Evolutionary conservation across 1,139 yeast species (phyloP).

Genomic region (Nadsonia starkeyi-henricii): DNA sequence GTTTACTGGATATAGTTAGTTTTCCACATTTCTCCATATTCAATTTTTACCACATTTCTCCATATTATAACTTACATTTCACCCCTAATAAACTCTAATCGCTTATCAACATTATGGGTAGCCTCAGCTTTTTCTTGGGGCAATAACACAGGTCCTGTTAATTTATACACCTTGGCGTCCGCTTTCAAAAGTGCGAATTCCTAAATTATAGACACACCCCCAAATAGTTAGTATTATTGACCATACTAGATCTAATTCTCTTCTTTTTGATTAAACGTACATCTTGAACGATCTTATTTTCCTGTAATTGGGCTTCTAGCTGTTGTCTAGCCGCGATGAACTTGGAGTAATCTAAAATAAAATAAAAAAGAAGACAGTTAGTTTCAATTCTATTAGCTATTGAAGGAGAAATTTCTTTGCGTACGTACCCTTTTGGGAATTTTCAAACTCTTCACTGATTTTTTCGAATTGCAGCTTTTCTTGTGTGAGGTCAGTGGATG

Average conservation of each 20-base stretch:
- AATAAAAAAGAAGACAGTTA: not conserved
- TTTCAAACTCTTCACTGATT: conserved; percentile 20
- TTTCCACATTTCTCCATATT: too few species aligned
- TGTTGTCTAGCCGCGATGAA: conserved; percentile 36
- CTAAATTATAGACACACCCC: conserved; percentile 8
- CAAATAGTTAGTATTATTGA: too few species aligned
- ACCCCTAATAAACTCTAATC: conserved; percentile 69
- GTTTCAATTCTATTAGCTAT: too few species aligned
- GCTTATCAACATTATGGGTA: conserved; percentile 63
- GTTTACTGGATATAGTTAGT: conserved; percentile 14
- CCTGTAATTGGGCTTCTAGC: conserved; percentile 60
- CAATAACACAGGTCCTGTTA: conserved; percentile 81
- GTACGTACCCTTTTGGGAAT: conserved; percentile 19
- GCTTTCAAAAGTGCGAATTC: conserved; percentile 56
- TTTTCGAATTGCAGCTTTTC: conserved; percentile 12
- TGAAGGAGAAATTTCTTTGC: too few species aligned
- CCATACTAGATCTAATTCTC: too few species aligned
- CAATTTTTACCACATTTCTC: too few species aligned
- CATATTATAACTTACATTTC: conserved; percentile 40
- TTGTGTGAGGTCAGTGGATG: not conserved
- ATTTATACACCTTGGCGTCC: conserved; percentile 64
- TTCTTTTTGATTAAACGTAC: too few species aligned
- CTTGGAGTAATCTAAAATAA: not conserved
- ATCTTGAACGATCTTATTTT: conserved; percentile 76
- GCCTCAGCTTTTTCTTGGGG: conserved; percentile 85